Base-by-base conservation (phyloP, 768 basidiomycete species). In the Imleria badia region DNA sequence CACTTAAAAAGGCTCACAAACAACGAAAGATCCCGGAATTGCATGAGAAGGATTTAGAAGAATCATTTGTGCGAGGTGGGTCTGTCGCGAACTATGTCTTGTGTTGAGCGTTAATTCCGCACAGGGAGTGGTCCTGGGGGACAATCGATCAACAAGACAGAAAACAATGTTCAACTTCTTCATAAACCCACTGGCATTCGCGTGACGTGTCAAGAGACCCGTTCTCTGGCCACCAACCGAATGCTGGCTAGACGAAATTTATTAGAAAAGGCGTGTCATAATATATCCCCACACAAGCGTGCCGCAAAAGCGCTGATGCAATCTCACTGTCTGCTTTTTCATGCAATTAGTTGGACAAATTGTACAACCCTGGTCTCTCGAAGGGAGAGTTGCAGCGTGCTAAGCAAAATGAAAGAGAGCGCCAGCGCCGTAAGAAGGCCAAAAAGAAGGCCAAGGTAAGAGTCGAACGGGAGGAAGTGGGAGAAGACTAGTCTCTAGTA, bases 121-220 rank as follows among this genome's bases (percentile, higher is more conserved):
- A 26, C 65, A 94, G 92, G 92, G 42, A 86, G 90, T 66, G 94
- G 93, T 17, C 93, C 94, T 57, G 94, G 94, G 29, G 94, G 94
- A n/a, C 94, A 98, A 78, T 94, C 92, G 26, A 86, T 96, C 68
- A 96, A 98, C 78, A 98, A 97, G 76, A 93, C 91, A 55, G 82
- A 87, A 76, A 86, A 94, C 72, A 89, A 91, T 66, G 94, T 96
- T 26, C 92, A 94, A 66, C 77, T 98, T 29, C 73, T 92, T 38
- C 94, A 98, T 68, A 87, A 85, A 61, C 94, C 94, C 3, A 92
- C 91, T 19, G 91, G 93, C 6, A 78, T 95, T 47, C 85, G 94
- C 36, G 89, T 96, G 14, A 76, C 83, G 5, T 94, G 91, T 66
- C 94, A 98, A 70, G 85, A 91, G 64, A 94, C 94, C 7, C 86